phyloP scores from a whole-genome alignment of 495 filamentous ascomycete species.

The Aspergillus saccharolyticus region DNA sequence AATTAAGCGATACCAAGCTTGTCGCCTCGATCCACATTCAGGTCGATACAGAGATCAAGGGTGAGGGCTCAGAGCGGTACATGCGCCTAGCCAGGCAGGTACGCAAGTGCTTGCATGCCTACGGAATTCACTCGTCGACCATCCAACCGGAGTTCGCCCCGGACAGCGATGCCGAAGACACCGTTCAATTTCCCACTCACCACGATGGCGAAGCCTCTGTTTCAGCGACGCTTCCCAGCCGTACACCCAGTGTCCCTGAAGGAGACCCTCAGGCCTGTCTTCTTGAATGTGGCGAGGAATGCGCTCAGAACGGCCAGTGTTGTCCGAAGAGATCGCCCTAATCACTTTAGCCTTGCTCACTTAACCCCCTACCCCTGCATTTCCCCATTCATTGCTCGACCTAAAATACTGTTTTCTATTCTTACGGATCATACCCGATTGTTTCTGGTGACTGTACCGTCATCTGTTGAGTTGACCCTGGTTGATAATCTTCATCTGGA shows the following conservation, averaged over 20 bases:
- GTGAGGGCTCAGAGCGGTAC: constrained; percentile 69
- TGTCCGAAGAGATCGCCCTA: constrained; percentile 50
- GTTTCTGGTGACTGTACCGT: not conserved
- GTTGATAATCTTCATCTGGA: not conserved
- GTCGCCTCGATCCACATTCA: constrained; percentile 90
- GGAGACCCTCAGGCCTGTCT: constrained; percentile 62
- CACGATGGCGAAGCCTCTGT: constrained; percentile 21
- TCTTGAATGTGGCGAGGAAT: constrained; percentile 82
- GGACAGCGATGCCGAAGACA: constrained; percentile 51
- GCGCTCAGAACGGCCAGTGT: constrained; percentile 64
- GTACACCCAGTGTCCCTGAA: constrained; percentile 46
- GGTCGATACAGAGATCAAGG: constrained; percentile 69
- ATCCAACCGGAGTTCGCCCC: constrained; percentile 93
- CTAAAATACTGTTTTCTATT: constrained; percentile 2
- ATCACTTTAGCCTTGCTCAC: not conserved
- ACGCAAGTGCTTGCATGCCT: constrained; percentile 81
- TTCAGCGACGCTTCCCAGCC: constrained; percentile 33
- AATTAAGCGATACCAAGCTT: constrained; percentile 87
- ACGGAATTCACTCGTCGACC: constrained; percentile 95
- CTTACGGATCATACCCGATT: constrained; percentile 8
- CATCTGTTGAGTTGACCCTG: not conserved
- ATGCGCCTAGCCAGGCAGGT: constrained; percentile 82
- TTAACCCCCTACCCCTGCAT: not conserved
- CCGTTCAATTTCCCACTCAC: constrained; percentile 23
- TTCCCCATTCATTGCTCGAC: not conserved